phyloP scores from a whole-genome alignment of 345 rosid species.

The Odontarrhena argentea region DNA sequence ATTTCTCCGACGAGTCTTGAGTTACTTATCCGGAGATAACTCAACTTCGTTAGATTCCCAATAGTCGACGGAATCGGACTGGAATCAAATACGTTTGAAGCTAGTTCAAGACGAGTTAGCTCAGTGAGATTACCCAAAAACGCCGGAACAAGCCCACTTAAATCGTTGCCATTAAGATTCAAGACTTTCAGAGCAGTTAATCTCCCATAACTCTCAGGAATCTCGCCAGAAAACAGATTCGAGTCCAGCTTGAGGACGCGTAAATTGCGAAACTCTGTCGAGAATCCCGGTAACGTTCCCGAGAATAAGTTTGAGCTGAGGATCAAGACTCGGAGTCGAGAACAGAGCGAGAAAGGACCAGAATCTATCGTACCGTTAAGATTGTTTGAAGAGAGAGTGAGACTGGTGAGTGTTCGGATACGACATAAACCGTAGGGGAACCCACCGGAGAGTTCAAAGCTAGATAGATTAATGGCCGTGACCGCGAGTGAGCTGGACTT shows the following conservation, averaged over 20 bases:
- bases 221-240: conserved; percentile 55
- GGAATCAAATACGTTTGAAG: conserved; percentile 46
- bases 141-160: conserved; percentile 54
- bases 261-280: conserved; percentile 40
- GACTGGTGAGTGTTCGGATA: conserved; percentile 55
- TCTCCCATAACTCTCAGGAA: conserved; percentile 57
- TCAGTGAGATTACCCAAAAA: conserved; percentile 53
- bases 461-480: conserved; percentile 53
- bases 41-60: conserved; percentile 58
- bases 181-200: conserved; percentile 46
- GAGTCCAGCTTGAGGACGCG: conserved; percentile 49
- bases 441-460: conserved; percentile 46
- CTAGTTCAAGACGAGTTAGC: conserved; percentile 50
- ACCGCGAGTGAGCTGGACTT: conserved; percentile 46
- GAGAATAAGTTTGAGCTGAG: conserved; percentile 47
- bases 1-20: conserved; percentile 57
- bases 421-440: conserved; percentile 67
- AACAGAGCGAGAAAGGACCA: conserved; percentile 53
- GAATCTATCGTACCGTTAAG: conserved; percentile 51
- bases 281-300: conserved; percentile 62
- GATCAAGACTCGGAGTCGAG: conserved; percentile 44
- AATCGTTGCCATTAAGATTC: conserved; percentile 37
- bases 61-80: conserved; percentile 52
- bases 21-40: conserved; percentile 35
- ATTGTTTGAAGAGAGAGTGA: conserved; percentile 46